These are phyloP conservation scores for Gastrolobium villosum DNA, from an alignment of 306 rosid genomes.

Conservation along the genomic window DNA sequence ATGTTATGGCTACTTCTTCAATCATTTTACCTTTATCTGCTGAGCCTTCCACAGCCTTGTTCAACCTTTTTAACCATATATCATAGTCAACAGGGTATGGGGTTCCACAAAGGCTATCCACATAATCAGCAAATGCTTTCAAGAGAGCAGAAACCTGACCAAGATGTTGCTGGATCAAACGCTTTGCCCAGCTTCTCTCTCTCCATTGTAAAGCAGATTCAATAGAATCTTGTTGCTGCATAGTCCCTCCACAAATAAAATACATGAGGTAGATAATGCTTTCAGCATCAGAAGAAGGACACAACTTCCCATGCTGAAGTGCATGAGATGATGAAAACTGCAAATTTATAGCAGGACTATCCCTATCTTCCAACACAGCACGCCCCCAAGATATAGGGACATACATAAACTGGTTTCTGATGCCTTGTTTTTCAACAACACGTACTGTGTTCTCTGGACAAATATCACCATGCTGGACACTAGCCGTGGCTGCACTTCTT, in stretches of 20 bases:
- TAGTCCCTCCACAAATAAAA: slow-evolving; percentile 71
- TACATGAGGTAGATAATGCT: slow-evolving; percentile 80
- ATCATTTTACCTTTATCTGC: slow-evolving; percentile 82
- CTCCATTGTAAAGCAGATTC: slow-evolving; percentile 97
- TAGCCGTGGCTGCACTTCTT: slow-evolving; percentile 77
- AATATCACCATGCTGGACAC: slow-evolving; percentile 90
- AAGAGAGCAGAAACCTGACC: slow-evolving; percentile 86
- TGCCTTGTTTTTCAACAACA: slow-evolving; percentile 59
- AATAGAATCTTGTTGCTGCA: slow-evolving; percentile 85
- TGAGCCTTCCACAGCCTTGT: slow-evolving; percentile 69
- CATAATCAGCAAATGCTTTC: slow-evolving; percentile 96
- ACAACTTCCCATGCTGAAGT: slow-evolving; percentile 90
- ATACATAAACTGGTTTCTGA: slow-evolving; percentile 52
- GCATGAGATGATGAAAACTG: slow-evolving; percentile 94
- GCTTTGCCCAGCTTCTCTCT: slow-evolving; percentile 83
- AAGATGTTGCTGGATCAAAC: slow-evolving; percentile 76
- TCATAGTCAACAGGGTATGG: slow-evolving; percentile 87
- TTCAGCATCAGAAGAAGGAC: slow-evolving; percentile 97
- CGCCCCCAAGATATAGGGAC: slow-evolving; percentile 93
- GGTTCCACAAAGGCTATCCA: slow-evolving; percentile 94
- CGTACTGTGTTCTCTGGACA: slow-evolving; percentile 86
- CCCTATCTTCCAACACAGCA: slow-evolving; percentile 90
- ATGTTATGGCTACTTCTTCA: slow-evolving; percentile 66
- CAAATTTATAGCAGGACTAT: slow-evolving; percentile 87
- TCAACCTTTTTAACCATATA: slow-evolving; percentile 89